Base-by-base conservation (phyloP, 352 stramenopile genomes). In the Phytophthora meadii region DNA sequence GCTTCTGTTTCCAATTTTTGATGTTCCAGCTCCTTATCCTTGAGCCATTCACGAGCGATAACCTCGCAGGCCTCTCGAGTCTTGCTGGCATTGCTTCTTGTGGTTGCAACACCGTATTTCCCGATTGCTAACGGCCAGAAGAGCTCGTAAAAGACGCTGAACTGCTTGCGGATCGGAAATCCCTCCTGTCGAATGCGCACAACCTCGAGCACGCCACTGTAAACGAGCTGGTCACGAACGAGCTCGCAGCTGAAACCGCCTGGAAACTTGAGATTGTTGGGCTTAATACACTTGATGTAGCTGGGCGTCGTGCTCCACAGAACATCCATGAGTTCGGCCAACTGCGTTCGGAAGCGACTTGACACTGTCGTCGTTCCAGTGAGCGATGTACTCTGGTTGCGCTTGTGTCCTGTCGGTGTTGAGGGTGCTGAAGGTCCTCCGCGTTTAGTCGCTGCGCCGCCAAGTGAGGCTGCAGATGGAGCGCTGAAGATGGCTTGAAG, bases 211-310 rank as follows among this genome's bases (percentile, higher is more conserved):
- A 98, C 93, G 37, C 94, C 93, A 32, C 90, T 95, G 77, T 97
- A 98, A 4, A 92, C 69, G 2, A 98, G 77, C 53, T 98, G 93
- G 30, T 98, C 92, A 15, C 94, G 82, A 11, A 97, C 90, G 8
- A 94, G 66, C 25, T 95, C 72, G 28, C 89, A 89, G 61, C 96
- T 94, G 55, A 98, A 97, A 10, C 88, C 74, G 39, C 93, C 84
- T 0, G 92, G 81, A 42, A 97, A 94, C 65, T 98, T 98, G 15
- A 95, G 62, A 48, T 92, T 97, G 78, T 98, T 98, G 5, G 94
- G 94, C 75, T 98, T 98, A 72, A 98, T 97, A 58, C 93, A 98
- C 62, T 97, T 95, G 67, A 98, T 94, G 65, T 98, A 98, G 37
- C 94, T 93, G 5, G 92, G 92, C n/a, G 91, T 92, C 44, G 93